phyloP scores from a whole-genome alignment of 495 filamentous ascomycete species.

The Penicillium soppii region DNA sequence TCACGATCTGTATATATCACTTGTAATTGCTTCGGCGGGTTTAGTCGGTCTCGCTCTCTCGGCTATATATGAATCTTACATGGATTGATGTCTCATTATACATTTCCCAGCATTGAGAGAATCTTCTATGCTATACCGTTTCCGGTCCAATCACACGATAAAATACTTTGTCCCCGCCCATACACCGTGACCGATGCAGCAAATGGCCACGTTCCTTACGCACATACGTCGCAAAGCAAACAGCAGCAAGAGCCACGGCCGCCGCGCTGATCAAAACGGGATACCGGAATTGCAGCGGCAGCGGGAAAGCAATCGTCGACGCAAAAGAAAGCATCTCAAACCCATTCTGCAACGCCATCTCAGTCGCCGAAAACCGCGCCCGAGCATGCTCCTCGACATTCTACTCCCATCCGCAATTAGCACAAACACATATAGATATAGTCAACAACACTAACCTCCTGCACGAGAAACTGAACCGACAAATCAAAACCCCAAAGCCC shows the following conservation, averaged over 20 bases:
- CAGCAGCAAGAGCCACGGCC: constrained; percentile 35
- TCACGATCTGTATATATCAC: background rate
- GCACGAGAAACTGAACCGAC: constrained; percentile 61
- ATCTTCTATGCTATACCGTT: background rate
- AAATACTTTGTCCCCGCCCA: constrained; percentile 22
- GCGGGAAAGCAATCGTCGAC: constrained; percentile 57
- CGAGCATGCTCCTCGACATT: constrained; percentile 49
- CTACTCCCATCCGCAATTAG: constrained; percentile 18
- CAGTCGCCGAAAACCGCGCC: constrained; percentile 61
- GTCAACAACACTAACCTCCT: constrained; percentile 65
- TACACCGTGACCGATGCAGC: constrained; percentile 22
- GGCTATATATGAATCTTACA: too few species aligned
- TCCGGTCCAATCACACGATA: constrained; percentile 3
- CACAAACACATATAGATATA: too few species aligned
- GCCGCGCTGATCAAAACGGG: constrained; percentile 61
- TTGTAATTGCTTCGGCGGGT: background rate
- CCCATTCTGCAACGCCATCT: constrained; percentile 60
- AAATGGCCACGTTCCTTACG: constrained; percentile 52
- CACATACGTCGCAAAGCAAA: constrained; percentile 56
- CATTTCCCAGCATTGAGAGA: background rate
- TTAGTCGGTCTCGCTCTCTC: too few species aligned
- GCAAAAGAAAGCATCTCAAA: constrained; percentile 65
- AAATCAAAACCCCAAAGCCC: constrained; percentile 72
- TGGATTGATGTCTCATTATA: background rate
- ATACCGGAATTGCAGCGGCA: constrained; percentile 58